Evolutionary conservation across 305 asterid genomes (phyloP).

Genomic region (Ajuga reptans): DNA sequence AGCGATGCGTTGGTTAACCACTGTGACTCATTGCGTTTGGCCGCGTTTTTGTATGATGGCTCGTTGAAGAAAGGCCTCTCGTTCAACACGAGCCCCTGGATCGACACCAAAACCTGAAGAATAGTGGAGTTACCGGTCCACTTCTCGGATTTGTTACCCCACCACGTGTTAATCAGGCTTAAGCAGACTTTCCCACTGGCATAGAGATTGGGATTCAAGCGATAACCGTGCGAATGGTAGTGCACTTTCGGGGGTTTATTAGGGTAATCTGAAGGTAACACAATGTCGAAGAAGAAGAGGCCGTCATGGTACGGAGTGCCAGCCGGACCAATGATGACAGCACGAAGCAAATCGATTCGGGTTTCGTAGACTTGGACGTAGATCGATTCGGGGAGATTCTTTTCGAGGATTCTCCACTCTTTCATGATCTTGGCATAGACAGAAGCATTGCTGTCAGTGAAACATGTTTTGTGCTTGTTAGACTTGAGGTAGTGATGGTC

Average conservation of each 20-base stretch:
- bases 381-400: conserved; percentile 40
- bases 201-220: conserved; percentile 44
- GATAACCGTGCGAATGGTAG: conserved; percentile 38
- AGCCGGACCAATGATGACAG: conserved; percentile 38
- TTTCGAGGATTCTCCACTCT: conserved; percentile 46
- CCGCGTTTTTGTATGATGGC: conserved; percentile 7
- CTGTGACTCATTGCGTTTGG: background rate
- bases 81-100: conserved; percentile 48
- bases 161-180: conserved; percentile 49
- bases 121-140: conserved; percentile 38
- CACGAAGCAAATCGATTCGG: conserved; percentile 43
- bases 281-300: conserved; percentile 51
- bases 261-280: conserved; percentile 40
- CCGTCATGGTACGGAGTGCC: conserved; percentile 53
- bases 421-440: conserved; percentile 27
- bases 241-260: conserved; percentile 33
- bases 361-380: conserved; percentile 39
- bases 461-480: background rate
- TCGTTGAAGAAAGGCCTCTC: conserved; percentile 40
- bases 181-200: conserved; percentile 32
- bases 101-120: conserved; percentile 45
- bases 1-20: conserved; percentile 2
- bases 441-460: background rate
- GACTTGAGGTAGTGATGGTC: conserved; percentile 32
- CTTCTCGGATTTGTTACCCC: conserved; percentile 16